Evolutionary conservation across 495 filamentous ascomycete genomes (phyloP).

Genomic region (Neurospora hispaniola): DNA sequence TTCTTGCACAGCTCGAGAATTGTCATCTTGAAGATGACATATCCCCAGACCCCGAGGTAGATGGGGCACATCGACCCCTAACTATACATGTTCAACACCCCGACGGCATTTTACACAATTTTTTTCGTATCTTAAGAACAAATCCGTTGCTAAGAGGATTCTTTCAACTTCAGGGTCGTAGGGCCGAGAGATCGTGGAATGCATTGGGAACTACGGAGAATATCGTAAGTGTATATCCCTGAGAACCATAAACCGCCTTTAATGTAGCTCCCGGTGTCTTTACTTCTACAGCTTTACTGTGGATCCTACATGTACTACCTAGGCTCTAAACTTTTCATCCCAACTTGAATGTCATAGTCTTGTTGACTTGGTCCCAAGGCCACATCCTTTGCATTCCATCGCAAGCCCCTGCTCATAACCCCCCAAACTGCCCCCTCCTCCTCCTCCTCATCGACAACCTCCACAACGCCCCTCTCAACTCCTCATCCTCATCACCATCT

Average conservation of each 20-base stretch:
- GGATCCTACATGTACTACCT: background rate
- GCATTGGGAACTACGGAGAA: background rate
- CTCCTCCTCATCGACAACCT: background rate
- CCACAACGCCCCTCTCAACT: conserved; percentile 2
- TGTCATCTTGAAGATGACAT: background rate
- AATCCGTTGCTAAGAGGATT: background rate
- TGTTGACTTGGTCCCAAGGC: background rate
- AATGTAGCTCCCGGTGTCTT: background rate
- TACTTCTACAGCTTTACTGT: background rate
- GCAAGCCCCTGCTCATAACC: background rate
- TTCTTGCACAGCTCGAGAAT: background rate
- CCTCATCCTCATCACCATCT: background rate
- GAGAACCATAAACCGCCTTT: background rate
- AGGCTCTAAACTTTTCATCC: background rate
- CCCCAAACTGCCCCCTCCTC: background rate
- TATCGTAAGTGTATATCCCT: background rate
- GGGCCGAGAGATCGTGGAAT: background rate
- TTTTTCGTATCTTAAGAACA: too few species aligned
- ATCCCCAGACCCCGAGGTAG: background rate
- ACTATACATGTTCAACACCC: background rate
- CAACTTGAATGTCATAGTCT: background rate
- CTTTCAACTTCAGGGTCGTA: background rate
- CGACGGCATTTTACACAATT: background rate
- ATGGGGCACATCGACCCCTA: background rate
- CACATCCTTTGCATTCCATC: background rate